Base-by-base conservation (phyloP, 108 stramenopile species). In the Asterionellopsis glacialis region DNA sequence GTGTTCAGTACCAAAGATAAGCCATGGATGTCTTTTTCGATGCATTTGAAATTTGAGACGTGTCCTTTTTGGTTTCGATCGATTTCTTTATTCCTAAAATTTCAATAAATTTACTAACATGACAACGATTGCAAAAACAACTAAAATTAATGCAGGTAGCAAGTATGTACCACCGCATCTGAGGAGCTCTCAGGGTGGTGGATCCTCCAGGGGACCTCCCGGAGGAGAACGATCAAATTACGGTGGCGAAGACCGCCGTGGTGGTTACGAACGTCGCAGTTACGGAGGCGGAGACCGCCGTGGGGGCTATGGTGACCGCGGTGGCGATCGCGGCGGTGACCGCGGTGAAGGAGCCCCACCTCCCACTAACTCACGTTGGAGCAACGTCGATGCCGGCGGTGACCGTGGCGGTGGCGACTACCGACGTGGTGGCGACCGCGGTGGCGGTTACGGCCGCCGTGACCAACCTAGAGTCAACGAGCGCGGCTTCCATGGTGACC, bases 141-240 rank as follows among this genome's bases (percentile, higher is more conserved):
- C 52, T 10, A 22, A 15, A n/a, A 15, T 27, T 11, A 57, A 7
- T 27, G 40, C 70, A 92, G 91, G 90, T 78, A 72, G 65, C 79
- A 91, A 92, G 61, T 92, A 92, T 77, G 87, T 93, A 66, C 91
- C 91, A 83, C 91, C 91, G 84, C 91, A 93, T 88, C 91, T 93
- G 91, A 93, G 91, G 82, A 93, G 88, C 84, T 79, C 81, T 82
- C 81, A 70, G 70, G 72, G 67, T 75, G 78, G 79, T 68, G 74
- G 79, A 64, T 69, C 74, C 65, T 65, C 67, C 52, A 19, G 57
- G 27, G 33, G 33, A 33, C 33, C 33, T 33, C 33, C 33, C 2
- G 33, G 33, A 33, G 33, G 33, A 33, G 33, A 33, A 33, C 49
- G 25, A 52, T 48, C 47, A 48, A 39, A 41, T 45, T 13, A n/a